Base-by-base conservation (phyloP, 2,329 filamentous ascomycete genomes). In the Anthostomella pinea region DNA sequence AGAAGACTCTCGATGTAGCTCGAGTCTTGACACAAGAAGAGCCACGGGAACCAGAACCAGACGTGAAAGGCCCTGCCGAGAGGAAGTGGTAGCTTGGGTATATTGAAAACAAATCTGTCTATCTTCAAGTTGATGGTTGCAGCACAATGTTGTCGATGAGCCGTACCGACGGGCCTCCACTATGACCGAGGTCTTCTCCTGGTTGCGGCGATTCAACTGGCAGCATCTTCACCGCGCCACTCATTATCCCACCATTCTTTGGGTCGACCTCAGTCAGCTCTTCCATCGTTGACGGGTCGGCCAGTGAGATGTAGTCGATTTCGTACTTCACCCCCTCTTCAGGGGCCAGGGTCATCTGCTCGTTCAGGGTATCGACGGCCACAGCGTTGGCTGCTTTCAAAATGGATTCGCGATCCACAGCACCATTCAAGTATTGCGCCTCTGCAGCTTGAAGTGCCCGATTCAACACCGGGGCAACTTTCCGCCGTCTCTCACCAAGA, bases 111-210 rank as follows among this genome's bases (percentile, higher is more conserved):
- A 35, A 17, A 30, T 39, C 29, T 44, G 16, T 48, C 38, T 45
- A 46, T 19, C 26, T 21, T 42, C 32, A 41, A 26, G 45, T 46
- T 11, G 42, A 41, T 0, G 75, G 69, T 50, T 72, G 66, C 21
- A 91, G 60, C 36, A 95, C 83, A 48, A 97, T 82, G 56, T 98
- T 98, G 58, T 98, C 93, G 60, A 98, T 96, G 63, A 98, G 67
- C 44, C 93, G 75, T 30, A 98, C 93, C 1, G 81, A 61, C 11
- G 87, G 86, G 2, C 83, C 83, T 3, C 80, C 82, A 37, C 77
- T 74, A 43, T 79, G 79, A 3, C 89, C 89, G 17, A 90, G 63
- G 48, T 89, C 81, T 60, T 97, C 90, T 1, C 76, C 85, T 5
- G 78, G 67, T 31, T 70, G 73, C 1, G 82, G 72, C 33, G 78